Base-by-base conservation (phyloP, 441 rosid genomes). In the Theobroma grandiflorum region DNA sequence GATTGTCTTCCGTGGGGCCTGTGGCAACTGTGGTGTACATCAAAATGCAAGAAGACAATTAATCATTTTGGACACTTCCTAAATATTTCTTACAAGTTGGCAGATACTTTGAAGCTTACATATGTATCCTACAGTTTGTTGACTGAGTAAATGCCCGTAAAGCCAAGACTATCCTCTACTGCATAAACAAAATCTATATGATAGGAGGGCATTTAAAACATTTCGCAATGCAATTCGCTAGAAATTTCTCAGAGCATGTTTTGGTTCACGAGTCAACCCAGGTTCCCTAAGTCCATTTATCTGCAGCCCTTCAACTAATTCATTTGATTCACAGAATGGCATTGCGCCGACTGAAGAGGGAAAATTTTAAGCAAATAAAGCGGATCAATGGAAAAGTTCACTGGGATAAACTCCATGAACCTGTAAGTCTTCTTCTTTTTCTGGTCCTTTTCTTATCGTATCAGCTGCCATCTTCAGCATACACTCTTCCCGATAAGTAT, bases 401-500 rank as follows among this genome's bases (percentile, higher is more conserved):
- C 37, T 1, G n/a, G 65, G 26, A 38, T 12, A 72, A 47, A 64
- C 75, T 62, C 80, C 77, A 14, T n/a, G 20, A 31, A 31, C 35
- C 63, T 62, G n/a, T 53, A 3, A 31, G 16, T 35, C 64, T 69
- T 42, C 80, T 80, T 22, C 79, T 76, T 63, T 37, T 79, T 59
- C 42, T 87, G 3, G 57, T 83, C 66, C 72, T 20, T 0, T 58
- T 83, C 73, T 82, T 61, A 2, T 26, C 77, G 6, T 62, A 8
- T 69, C 81, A 43, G 6, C 16, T 65, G 35, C 47, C 43, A 10
- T 58, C 82, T 79, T 53, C 83, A 49, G 81, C 45, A 47, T 84
- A 86, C 80, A 75, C 85, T 68, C 83, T 74, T 35, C 45, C 85
- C 9, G 87, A 82, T 59, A 78, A 77, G 75, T 86, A 82, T 75